phyloP scores from a whole-genome alignment of 176 grass and related monocot species.

The Musa acuminata region DNA sequence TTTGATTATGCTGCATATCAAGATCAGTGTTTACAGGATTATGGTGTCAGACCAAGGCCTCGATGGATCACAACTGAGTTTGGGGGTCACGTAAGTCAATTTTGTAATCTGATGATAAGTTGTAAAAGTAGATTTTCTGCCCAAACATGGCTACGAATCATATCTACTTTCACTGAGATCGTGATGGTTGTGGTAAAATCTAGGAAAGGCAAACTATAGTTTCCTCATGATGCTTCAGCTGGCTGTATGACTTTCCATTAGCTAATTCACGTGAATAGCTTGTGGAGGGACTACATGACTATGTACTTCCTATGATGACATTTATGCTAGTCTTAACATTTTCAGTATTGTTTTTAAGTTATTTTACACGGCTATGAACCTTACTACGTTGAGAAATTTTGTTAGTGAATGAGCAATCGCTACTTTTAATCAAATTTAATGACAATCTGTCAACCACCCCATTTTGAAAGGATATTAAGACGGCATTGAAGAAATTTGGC shows the following conservation, averaged over 20 bases:
- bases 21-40: constrained; percentile 42
- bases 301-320: no score
- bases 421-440: background rate
- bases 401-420: background rate
- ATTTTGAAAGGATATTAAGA: constrained; percentile 52
- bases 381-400: background rate
- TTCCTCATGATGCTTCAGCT: background rate
- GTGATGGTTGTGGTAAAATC: background rate
- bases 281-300: no score
- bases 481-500: constrained; percentile 57
- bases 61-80: constrained; percentile 77
- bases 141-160: background rate
- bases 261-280: no score
- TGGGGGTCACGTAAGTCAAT: constrained; percentile 79
- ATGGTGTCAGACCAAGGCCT: constrained; percentile 66
- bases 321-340: no score
- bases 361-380: no score
- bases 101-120: background rate
- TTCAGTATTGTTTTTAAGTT: no score
- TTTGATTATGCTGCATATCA: constrained; percentile 50
- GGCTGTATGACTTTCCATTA: no score
- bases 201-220: background rate
- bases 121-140: background rate
- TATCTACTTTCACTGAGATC: background rate
- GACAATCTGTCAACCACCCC: background rate